Conservation (phyloP, 441 rosid genomes). For the Lepidium campestre region DNA sequence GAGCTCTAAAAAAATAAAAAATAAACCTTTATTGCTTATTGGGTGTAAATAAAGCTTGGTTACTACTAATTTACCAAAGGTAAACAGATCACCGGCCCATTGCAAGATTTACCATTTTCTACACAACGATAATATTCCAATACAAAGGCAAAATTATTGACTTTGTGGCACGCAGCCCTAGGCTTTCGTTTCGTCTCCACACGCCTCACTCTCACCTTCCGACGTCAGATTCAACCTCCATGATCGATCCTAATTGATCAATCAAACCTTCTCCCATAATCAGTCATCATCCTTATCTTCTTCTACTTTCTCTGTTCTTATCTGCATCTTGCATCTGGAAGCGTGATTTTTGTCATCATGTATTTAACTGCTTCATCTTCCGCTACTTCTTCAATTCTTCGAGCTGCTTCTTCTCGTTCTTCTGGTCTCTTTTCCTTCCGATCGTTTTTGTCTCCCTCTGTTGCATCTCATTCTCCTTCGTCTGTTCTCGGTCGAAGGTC, state of each 20-base stretch:
- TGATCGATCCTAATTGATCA: conserved; percentile 15
- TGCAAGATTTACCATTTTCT: too few species aligned
- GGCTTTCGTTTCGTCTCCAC: conserved; percentile 40
- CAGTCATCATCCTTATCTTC: not conserved
- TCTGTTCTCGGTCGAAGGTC: conserved; percentile 38
- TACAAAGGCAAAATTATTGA: not conserved
- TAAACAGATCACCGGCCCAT: too few species aligned
- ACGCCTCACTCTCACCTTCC: conserved; percentile 34
- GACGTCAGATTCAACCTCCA: conserved; percentile 3
- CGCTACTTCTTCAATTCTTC: conserved; percentile 48
- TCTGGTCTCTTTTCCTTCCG: conserved; percentile 12
- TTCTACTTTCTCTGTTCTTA: not conserved
- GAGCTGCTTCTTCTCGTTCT: conserved; percentile 52
- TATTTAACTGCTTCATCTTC: conserved; percentile 52
- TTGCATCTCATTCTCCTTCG: conserved; percentile 17
- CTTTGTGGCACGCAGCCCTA: conserved; percentile 49
- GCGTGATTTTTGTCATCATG: conserved; percentile 55
- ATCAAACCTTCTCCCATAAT: not conserved
- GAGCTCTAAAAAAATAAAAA: too few species aligned
- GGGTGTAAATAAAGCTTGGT: too few species aligned
- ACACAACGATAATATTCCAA: not conserved
- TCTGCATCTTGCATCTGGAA: conserved; percentile 39
- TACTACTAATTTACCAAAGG: too few species aligned
- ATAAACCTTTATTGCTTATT: too few species aligned
- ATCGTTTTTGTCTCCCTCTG: conserved; percentile 4